phyloP scores from a whole-genome alignment of 1,139 yeast species.

The Debaryomyces singareniensis region DNA sequence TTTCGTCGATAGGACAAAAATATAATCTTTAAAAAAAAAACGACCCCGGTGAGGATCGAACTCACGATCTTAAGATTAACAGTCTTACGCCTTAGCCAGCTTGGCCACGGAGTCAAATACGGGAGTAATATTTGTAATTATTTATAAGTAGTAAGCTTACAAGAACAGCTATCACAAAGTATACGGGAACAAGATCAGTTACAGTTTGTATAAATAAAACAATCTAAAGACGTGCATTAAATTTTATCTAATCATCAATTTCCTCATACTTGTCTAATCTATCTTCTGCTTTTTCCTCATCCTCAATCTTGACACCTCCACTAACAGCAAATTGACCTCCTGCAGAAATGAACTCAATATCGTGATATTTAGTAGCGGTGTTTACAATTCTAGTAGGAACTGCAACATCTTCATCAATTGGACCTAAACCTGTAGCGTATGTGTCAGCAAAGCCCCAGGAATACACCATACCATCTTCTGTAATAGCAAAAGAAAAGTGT shows the following conservation, averaged over 20 bases:
- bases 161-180: neutral
- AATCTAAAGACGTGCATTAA: neutral
- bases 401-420: slow-evolving; percentile 83
- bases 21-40: slow-evolving; percentile 7
- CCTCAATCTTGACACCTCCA: slow-evolving; percentile 66
- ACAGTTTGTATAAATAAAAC: neutral
- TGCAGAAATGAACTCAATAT: slow-evolving; percentile 68
- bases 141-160: neutral
- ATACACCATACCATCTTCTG: slow-evolving; percentile 77
- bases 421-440: slow-evolving; percentile 93
- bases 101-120: slow-evolving; percentile 35
- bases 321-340: slow-evolving; percentile 95
- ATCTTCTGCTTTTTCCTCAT: slow-evolving; percentile 55
- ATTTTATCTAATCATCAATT: slow-evolving; percentile 23
- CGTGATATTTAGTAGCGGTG: slow-evolving; percentile 81
- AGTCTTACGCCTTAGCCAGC: slow-evolving; percentile 40
- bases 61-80: slow-evolving; percentile 39
- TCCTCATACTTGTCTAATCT: slow-evolving; percentile 49
- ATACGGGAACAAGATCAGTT: neutral
- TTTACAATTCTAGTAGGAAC: slow-evolving; percentile 81
- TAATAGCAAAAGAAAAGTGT: slow-evolving; percentile 85
- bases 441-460: slow-evolving; percentile 99
- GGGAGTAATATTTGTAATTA: neutral
- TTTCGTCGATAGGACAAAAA: neutral
- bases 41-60: slow-evolving; percentile 36